Percentiles rank a stretch among this genome's conserved stretches.
These are phyloP conservation scores for Tylopilus cervinicoccineus DNA, from an alignment of 768 basidiomycete species.

Conservation along the genomic window DNA sequence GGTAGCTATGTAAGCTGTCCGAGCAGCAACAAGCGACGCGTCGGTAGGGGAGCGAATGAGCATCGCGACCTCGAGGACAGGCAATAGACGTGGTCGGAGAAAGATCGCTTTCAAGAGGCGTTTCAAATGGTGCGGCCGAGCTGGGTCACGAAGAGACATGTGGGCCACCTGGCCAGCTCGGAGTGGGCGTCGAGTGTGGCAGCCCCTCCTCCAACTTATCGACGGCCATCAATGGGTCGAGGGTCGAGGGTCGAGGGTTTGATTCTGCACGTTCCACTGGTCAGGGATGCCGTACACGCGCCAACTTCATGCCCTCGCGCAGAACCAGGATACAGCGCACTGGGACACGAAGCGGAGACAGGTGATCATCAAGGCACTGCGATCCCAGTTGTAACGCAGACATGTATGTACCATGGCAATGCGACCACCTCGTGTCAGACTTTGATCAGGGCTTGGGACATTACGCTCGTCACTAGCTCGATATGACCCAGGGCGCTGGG, in stretches of 20 bases:
- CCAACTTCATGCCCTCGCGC: slow-evolving; percentile 3
- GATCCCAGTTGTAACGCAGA: background rate
- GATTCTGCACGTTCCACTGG: slow-evolving; percentile 23
- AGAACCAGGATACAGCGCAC: background rate
- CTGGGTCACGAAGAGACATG: background rate
- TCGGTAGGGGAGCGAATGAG: background rate
- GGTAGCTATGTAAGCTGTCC: background rate
- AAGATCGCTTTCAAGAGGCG: background rate
- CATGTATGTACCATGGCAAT: background rate
- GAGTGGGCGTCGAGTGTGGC: slow-evolving; percentile 11
- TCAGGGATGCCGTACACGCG: slow-evolving; percentile 15
- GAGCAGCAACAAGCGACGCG: background rate
- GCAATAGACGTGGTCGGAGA: slow-evolving; percentile 4
- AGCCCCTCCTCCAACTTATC: slow-evolving; percentile 8
- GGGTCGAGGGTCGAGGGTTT: slow-evolving; percentile 18
- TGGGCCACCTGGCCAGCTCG: background rate
- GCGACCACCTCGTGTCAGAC: slow-evolving; percentile 3
- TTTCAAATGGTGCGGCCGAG: slow-evolving; percentile 4
- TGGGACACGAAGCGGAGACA: background rate
- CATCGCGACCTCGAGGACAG: background rate
- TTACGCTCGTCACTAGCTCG: background rate
- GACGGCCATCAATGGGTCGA: slow-evolving; percentile 1
- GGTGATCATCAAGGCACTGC: background rate
- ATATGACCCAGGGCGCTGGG: too few relatives aligned
- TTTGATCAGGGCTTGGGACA: background rate